A percentile compares a stretch with the other conserved stretches of the same genome.
These are phyloP conservation scores for Cyphellophora europaea DNA, from an alignment of 2,329 filamentous ascomycete species.

Conservation along the genomic window DNA sequence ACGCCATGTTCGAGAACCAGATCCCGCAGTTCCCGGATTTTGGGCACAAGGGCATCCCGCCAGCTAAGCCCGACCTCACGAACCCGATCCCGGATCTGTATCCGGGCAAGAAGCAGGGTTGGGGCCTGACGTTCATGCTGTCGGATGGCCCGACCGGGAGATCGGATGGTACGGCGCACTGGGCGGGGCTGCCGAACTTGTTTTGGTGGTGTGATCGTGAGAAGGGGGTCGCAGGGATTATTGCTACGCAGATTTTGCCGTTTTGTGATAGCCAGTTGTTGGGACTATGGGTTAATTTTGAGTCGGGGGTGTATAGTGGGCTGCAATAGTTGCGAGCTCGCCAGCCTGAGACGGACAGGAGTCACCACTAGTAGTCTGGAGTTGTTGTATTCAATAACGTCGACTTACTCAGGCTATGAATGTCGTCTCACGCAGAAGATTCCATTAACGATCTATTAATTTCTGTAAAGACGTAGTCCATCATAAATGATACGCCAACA, in stretches of 20 bases:
- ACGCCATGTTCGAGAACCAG: conserved; percentile 57
- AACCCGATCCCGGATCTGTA: conserved; percentile 46
- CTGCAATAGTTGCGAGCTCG: conserved; percentile 4
- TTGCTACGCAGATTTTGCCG: conserved; percentile 15
- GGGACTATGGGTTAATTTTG: conserved; percentile 13
- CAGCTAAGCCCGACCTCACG: conserved; percentile 40
- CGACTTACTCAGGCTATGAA: too few species aligned
- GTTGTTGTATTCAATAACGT: too few species aligned
- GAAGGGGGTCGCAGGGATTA: conserved; percentile 23
- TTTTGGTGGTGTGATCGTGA: conserved; percentile 57
- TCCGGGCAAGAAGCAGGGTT: conserved; percentile 49
- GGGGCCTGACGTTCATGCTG: conserved; percentile 53
- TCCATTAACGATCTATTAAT: too few species aligned
- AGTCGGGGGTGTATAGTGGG: conserved; percentile 14
- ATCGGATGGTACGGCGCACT: conserved; percentile 40
- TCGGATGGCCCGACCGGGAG: conserved; percentile 44
- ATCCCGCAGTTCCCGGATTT: conserved; percentile 47
- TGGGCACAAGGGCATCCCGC: conserved; percentile 33
- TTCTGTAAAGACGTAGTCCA: too few species aligned
- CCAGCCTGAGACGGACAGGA: too few species aligned
- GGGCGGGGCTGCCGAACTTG: conserved; percentile 52
- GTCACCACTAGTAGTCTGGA: too few species aligned
- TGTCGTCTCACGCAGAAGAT: too few species aligned
- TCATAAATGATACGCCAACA: too few species aligned
- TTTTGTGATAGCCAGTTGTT: conserved; percentile 17